These are phyloP conservation scores for Lotus japonicus DNA, from an alignment of 306 rosid genomes.

Conservation along the genomic window DNA sequence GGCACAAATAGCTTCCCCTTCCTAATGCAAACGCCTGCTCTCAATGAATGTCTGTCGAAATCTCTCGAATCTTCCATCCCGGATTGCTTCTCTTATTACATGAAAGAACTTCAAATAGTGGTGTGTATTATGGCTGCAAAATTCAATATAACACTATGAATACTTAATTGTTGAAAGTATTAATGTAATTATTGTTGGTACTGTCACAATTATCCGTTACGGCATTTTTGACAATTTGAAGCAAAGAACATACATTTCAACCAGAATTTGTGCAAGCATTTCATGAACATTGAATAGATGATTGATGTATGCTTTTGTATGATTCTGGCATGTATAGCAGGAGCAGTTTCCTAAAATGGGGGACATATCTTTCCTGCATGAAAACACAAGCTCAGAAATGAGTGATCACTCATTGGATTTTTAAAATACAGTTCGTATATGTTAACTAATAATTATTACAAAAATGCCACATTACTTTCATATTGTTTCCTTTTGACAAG, in stretches of 20 bases:
- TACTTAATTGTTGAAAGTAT: background rate
- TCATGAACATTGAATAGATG: slow-evolving; percentile 86
- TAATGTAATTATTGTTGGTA: background rate
- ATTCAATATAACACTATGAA: slow-evolving; percentile 3
- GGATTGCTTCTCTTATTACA: slow-evolving; percentile 65
- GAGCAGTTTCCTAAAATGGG: slow-evolving; percentile 54
- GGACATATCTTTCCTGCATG: slow-evolving; percentile 68
- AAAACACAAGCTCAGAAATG: slow-evolving; percentile 9
- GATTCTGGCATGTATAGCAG: slow-evolving; percentile 89
- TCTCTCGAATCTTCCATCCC: slow-evolving; percentile 66
- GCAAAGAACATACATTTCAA: slow-evolving; percentile 56
- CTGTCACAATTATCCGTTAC: background rate
- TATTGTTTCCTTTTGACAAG: background rate
- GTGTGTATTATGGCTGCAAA: slow-evolving; percentile 89
- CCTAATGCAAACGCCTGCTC: slow-evolving; percentile 39
- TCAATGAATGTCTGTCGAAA: slow-evolving; percentile 48
- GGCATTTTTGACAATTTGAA: background rate
- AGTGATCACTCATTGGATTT: background rate
- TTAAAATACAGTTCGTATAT: background rate
- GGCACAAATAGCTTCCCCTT: slow-evolving; percentile 28
- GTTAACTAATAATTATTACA: background rate
- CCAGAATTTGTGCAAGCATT: slow-evolving; percentile 88
- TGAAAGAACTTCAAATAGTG: slow-evolving; percentile 75
- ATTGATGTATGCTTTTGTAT: slow-evolving; percentile 83
- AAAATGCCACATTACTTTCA: background rate